Evolutionary conservation across 768 basidiomycete genomes (phyloP).

Genomic region (Phylloporus scabripes): DNA sequence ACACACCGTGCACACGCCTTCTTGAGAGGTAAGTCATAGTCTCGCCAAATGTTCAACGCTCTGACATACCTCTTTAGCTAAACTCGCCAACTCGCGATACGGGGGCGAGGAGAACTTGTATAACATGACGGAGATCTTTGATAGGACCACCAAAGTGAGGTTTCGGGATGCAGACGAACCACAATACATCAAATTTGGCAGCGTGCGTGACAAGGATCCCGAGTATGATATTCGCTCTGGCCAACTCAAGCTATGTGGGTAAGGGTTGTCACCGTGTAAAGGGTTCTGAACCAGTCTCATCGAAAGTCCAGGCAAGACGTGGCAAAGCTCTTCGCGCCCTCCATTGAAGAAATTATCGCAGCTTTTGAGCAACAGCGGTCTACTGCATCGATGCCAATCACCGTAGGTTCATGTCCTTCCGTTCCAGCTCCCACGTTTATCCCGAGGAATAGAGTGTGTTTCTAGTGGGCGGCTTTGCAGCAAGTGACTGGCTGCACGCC

Average conservation of each 20-base stretch:
- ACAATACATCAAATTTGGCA: conserved; percentile 38
- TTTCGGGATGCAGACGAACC: conserved; percentile 34
- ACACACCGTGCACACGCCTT: conserved; percentile 25
- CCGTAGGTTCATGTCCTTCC: conserved; percentile 22
- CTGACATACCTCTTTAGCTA: conserved; percentile 13
- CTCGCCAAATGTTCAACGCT: not conserved
- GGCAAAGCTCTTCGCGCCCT: conserved; percentile 38
- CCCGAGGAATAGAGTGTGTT: conserved; percentile 29
- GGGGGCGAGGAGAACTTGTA: conserved; percentile 27
- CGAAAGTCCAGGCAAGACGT: conserved; percentile 29
- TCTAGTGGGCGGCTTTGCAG: conserved; percentile 49
- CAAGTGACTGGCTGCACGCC: conserved; percentile 7
- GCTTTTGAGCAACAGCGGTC: conserved; percentile 29
- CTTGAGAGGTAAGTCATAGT: conserved; percentile 20
- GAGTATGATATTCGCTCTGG: conserved; percentile 33
- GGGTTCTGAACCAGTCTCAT: not conserved
- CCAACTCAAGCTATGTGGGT: conserved; percentile 36
- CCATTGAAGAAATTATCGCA: conserved; percentile 31
- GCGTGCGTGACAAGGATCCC: conserved; percentile 29
- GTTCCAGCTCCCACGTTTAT: not conserved
- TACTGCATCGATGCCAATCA: conserved; percentile 7
- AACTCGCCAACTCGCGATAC: conserved; percentile 27
- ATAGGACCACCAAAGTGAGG: conserved; percentile 33
- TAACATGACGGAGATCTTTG: conserved; percentile 32
- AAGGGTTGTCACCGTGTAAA: not conserved